A percentile compares a stretch with the other conserved stretches of the same genome.
These are phyloP conservation scores for Dendrostoma leiphaemia DNA, from an alignment of 2,329 filamentous ascomycete genomes.

Conservation along the genomic window DNA sequence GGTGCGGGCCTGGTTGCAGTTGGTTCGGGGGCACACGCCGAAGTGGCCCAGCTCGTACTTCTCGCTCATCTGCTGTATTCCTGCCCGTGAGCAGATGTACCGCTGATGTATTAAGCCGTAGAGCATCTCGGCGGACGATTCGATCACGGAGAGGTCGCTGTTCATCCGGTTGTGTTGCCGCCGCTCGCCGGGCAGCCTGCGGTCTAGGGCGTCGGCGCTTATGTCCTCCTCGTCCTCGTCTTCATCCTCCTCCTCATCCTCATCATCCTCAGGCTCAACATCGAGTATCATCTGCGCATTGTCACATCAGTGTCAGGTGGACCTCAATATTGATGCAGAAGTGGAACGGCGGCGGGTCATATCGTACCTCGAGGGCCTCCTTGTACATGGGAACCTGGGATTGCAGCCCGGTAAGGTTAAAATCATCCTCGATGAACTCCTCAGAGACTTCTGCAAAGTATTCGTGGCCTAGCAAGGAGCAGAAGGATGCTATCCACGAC, in stretches of 20 bases:
- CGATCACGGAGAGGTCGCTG: conserved; percentile 91
- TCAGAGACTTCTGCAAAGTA: conserved; percentile 99
- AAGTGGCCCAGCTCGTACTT: conserved; percentile 98
- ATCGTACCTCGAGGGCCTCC: conserved; percentile 78
- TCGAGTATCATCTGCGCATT: conserved; percentile 82
- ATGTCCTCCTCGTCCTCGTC: conserved; percentile 73
- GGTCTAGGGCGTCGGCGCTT: conserved; percentile 62
- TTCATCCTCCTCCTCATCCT: conserved; percentile 82
- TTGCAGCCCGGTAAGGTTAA: conserved; percentile 94
- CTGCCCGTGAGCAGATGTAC: conserved; percentile 93
- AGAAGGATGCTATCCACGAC: conserved; percentile 98
- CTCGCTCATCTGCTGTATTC: conserved; percentile 98
- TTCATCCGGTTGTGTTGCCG: conserved; percentile 81
- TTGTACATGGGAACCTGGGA: conserved; percentile 98
- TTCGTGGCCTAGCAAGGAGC: conserved; percentile 91
- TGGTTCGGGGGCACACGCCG: conserved; percentile 88
- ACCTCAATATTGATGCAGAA: conserved; percentile 20
- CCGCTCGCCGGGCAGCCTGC: conserved; percentile 57
- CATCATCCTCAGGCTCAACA: conserved; percentile 92
- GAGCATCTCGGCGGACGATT: conserved; percentile 95
- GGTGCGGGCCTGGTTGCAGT: conserved; percentile 87
- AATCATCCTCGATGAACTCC: conserved; percentile 99
- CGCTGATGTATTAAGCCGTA: conserved; percentile 98
- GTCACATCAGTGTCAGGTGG: not conserved
- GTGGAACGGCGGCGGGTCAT: not conserved